phyloP scores from a whole-genome alignment of 1,139 yeast species.

The Taphrina betulina region DNA sequence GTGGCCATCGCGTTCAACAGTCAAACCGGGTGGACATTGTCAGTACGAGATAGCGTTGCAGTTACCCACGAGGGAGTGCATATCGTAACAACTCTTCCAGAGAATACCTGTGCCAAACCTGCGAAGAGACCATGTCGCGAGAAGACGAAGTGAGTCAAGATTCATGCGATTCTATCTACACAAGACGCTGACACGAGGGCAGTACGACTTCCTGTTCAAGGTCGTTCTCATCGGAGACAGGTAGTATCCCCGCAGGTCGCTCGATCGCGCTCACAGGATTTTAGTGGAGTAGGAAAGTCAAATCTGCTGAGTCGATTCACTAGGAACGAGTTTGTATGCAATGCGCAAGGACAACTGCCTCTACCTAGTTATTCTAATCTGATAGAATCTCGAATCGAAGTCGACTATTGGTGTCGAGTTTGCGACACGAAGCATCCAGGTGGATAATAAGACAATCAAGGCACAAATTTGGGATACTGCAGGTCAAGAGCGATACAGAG shows the following conservation, averaged over 20 bases:
- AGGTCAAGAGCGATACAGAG: conserved; percentile 97
- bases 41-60: too few species aligned
- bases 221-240: conserved; percentile 89
- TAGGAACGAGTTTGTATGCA: conserved; percentile 69
- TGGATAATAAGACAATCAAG: conserved; percentile 91
- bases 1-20: too few species aligned
- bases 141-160: conserved; percentile 26
- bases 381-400: conserved; percentile 73
- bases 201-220: conserved; percentile 39
- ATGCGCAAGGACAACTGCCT: neutral
- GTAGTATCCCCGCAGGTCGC: too few species aligned
- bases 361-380: neutral
- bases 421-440: conserved; percentile 92
- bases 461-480: conserved; percentile 99
- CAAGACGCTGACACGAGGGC: too few species aligned
- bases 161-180: neutral
- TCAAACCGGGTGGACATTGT: too few species aligned
- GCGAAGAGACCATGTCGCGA: conserved; percentile 33
- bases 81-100: too few species aligned
- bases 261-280: too few species aligned
- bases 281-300: conserved; percentile 85
- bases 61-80: too few species aligned
- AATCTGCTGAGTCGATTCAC: conserved; percentile 91
- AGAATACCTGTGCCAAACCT: too few species aligned
- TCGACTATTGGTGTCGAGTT: conserved; percentile 98